Base-by-base conservation (phyloP, 805 yeast genomes). In the Candida maesae region DNA sequence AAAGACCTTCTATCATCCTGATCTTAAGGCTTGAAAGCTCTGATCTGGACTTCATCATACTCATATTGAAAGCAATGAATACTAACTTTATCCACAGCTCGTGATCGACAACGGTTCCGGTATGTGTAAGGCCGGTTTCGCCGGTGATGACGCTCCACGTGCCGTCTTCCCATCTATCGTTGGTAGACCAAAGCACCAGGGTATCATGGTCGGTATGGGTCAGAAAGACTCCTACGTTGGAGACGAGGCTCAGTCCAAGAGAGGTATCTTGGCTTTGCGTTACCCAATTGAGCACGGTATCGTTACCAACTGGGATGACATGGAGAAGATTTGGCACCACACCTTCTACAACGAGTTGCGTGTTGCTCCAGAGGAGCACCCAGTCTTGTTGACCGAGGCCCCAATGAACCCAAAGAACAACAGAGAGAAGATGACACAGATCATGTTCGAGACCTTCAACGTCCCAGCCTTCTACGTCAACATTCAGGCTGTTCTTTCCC, bases 101-200 rank as follows among this genome's bases (percentile, higher is more conserved):
- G 98, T 91, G 76, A 91, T 91, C 76, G 99, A 91, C 73, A 91
- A 91, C 77, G 99, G 99, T 78, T 93, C 99, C 67, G 99, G 99
- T 81, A 93, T 93, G 98, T 93, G 99, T 84, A 93, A 93, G 73
- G 99, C 99, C 91, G 99, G 99, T 75, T 93, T 90, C 70, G 98
- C 99, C 81, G 99, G 99, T 79, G 98, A 93, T 68, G 99, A 93
- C 78, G 98, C 98, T 55, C 99, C 99, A 68, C 86, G 97, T 73
- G 98, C 99, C 64, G 99, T 93, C 60, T 93, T 93, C 91, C 99
- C 99, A 67, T 93, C 98, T 51, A 91, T 93, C 66, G 99, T 91
- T 55, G 99, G 99, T 77, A 93, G 99, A 78, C 98, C 99, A 78
- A 90, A 96, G 82, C 99, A 93, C 73, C 98, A 93, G 74, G 98